Evolutionary conservation across 352 stramenopile genomes (phyloP).

Genomic region (Pythium monospermum): DNA sequence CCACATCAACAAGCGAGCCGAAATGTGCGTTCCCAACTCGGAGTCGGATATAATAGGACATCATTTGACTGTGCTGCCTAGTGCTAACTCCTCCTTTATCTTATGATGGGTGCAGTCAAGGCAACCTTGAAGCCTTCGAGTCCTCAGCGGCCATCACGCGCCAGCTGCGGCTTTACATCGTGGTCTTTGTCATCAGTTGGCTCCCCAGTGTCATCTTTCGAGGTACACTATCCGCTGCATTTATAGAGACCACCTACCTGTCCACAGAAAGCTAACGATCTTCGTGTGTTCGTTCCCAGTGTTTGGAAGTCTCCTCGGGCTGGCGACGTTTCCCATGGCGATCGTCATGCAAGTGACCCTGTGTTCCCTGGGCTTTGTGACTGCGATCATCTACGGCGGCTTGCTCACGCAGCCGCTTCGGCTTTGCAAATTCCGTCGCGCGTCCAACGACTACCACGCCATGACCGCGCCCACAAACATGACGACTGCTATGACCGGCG

Average conservation of each 20-base stretch:
- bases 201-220: constrained; percentile 55
- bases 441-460: constrained; percentile 27
- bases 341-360: constrained; percentile 64
- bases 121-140: constrained; percentile 60
- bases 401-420: constrained; percentile 11
- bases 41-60: background rate
- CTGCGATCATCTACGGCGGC: constrained; percentile 48
- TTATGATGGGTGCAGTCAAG: constrained; percentile 31
- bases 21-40: constrained; percentile 17
- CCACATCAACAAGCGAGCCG: constrained; percentile 35
- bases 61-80: background rate
- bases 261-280: too few relatives aligned
- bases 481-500: constrained; percentile 17
- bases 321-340: constrained; percentile 41
- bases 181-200: constrained; percentile 67
- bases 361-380: constrained; percentile 57
- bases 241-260: too few relatives aligned
- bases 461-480: constrained; percentile 30
- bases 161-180: constrained; percentile 68
- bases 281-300: constrained; percentile 25
- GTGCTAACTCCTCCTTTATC: background rate
- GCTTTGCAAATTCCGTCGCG: constrained; percentile 10
- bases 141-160: constrained; percentile 55
- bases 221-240: too few relatives aligned
- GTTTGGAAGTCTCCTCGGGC: constrained; percentile 36